A percentile compares a stretch with the other conserved stretches of the same genome.
Conservation (phyloP, 441 rosid genomes). For the Hypseocharis bilobata region DNA sequence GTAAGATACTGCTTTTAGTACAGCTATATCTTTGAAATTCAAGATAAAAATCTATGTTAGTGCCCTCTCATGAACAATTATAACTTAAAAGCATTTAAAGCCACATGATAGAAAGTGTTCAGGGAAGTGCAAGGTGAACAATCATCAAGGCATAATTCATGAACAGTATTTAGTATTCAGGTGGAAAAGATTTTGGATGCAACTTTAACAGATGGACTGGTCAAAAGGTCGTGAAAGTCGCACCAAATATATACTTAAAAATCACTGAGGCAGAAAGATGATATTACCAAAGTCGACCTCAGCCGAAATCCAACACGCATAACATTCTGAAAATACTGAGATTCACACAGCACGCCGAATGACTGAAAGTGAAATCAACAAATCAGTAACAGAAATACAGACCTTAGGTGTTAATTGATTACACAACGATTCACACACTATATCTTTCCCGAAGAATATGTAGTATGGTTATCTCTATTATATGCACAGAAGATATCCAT, state of each 20-base stretch:
- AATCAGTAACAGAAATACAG: not conserved
- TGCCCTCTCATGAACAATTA: too few species aligned
- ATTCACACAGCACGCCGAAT: conserved; percentile 79
- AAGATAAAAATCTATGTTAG: too few species aligned
- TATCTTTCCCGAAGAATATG: not conserved
- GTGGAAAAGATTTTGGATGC: not conserved
- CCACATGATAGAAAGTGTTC: not conserved
- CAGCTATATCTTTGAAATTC: not conserved
- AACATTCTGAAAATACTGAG: conserved; percentile 95
- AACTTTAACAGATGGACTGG: conserved; percentile 9
- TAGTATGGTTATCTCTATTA: conserved; percentile 1
- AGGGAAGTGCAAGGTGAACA: not conserved
- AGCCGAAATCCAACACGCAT: conserved; percentile 91
- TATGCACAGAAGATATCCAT: not conserved
- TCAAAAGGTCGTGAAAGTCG: not conserved
- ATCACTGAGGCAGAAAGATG: conserved; percentile 13
- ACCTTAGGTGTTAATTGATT: not conserved
- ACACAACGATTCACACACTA: not conserved
- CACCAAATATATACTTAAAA: conserved; percentile 9
- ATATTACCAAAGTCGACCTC: conserved; percentile 84
- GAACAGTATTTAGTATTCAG: not conserved
- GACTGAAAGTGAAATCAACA: conserved; percentile 43
- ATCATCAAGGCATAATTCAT: not conserved
- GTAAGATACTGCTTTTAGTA: not conserved
- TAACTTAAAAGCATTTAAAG: not conserved